Evolutionary conservation across 148 eudicot genomes (phyloP), one percentile per base, ranked within the genome.

Genomic region (Rhododendron henanense): DNA sequence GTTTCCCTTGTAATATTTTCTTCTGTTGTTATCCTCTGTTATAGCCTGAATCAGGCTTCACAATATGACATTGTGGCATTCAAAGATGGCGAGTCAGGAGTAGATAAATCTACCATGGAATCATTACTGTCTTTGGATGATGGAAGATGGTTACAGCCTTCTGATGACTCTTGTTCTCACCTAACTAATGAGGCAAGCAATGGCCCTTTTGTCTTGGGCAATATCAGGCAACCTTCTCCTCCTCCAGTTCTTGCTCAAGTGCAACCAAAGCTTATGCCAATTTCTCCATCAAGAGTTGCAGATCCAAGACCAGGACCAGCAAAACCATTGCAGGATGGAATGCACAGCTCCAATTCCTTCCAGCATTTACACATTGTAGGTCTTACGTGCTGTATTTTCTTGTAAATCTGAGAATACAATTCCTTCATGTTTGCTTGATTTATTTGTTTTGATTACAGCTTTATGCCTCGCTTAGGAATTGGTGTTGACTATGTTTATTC

Each of bases 231-330:
- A 93, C 99, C 95, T 87, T 89, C 92, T 90, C 99, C 99, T 18
- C 99, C 99, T 85, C 99, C 98, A 83, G 96, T 95, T 65, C 96
- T 93, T 87, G 99, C 99, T 86, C 93, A 93, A 91, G 90, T 97
- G 84, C 96, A 92, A 69, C 93, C 95, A 48, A 92, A 89, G 84
- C 75, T 81, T 84, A 87, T 84, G 89, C 92, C 91, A 39, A 93
- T 97, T 65, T 87, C 98, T 89, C 98, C 99, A 75, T 94, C 98
- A 41, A 93, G 90, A 90, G 98, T 96, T 87, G 99, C 99, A 85
- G 99, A 96, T 89, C 99, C 99, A 47, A 93, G 99, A 87, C 99
- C 99, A 80, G 98, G 98, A 35, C 94, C 93, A 39, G 96, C 95
- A 28, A 96, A 90, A 61, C 55, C 93, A 45, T 87, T 88, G 59